Conservation (phyloP, 345 rosid genomes). For the Noccaea bulbosa region DNA sequence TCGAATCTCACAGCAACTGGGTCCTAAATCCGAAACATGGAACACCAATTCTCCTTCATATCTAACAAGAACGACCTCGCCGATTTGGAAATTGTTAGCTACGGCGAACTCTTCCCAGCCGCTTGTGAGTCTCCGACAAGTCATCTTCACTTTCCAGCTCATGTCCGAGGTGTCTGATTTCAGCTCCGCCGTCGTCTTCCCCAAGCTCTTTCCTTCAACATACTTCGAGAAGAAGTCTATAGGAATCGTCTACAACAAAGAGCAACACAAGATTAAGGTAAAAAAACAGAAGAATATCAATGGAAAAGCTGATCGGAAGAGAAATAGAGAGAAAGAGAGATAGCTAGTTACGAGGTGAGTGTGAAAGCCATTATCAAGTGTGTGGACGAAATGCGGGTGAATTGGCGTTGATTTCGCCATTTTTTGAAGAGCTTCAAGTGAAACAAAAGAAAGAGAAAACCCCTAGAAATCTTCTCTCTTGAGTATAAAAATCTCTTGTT, state of each 20-base stretch:
- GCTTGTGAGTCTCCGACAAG: slow-evolving; percentile 11
- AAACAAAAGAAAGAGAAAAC: background rate
- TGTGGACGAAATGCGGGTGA: slow-evolving; percentile 20
- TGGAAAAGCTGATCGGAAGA: background rate
- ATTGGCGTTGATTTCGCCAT: slow-evolving; percentile 2
- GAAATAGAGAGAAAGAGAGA: background rate
- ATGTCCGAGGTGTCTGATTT: slow-evolving; percentile 20
- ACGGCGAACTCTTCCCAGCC: slow-evolving; percentile 25
- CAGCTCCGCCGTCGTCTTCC: background rate
- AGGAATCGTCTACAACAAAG: slow-evolving; percentile 25
- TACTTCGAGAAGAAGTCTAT: slow-evolving; percentile 22
- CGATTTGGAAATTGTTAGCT: slow-evolving; percentile 11
- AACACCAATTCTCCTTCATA: slow-evolving; percentile 26
- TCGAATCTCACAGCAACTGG: background rate
- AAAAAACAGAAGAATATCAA: background rate
- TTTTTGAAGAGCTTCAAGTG: background rate
- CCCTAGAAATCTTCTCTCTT: background rate
- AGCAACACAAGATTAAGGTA: background rate
- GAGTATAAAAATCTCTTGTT: background rate
- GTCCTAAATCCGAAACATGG: slow-evolving; percentile 9
- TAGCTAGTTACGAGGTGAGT: slow-evolving; percentile 23
- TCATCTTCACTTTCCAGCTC: slow-evolving; percentile 15
- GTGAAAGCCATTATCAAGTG: slow-evolving; percentile 13
- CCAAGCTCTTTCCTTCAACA: background rate
- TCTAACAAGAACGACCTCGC: slow-evolving; percentile 16